These are phyloP conservation scores for Phylloporus sp. DNA, from an alignment of 768 basidiomycete genomes.

Conservation along the genomic window DNA sequence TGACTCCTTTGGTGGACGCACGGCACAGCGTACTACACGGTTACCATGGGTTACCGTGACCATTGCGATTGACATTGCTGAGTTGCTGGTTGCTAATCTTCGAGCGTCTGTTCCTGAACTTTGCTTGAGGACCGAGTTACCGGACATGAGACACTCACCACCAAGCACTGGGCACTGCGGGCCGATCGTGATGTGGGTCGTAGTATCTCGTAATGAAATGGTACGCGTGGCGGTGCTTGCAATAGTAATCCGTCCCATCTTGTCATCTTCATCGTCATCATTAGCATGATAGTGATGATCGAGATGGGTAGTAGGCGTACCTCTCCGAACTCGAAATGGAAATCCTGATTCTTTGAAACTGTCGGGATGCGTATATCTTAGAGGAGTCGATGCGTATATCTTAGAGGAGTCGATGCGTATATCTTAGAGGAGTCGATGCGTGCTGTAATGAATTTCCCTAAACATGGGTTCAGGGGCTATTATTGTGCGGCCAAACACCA, in stretches of 20 bases:
- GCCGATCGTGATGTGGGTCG: slow-evolving; percentile 2
- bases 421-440: background rate
- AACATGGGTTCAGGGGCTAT: background rate
- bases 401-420: background rate
- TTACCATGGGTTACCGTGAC: background rate
- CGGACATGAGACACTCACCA: background rate
- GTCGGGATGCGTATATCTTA: background rate
- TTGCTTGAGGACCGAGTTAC: background rate
- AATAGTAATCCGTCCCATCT: background rate
- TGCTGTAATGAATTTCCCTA: background rate
- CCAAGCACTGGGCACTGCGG: background rate
- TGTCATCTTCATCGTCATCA: background rate
- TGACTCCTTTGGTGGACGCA: background rate
- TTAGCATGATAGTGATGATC: background rate
- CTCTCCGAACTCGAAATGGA: background rate
- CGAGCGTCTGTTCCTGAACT: background rate
- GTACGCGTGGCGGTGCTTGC: background rate
- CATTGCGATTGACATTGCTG: background rate
- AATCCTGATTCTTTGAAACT: background rate
- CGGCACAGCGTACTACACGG: background rate
- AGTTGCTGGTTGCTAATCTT: background rate
- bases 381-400: background rate
- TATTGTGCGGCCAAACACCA: background rate
- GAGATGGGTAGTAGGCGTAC: background rate
- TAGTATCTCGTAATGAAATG: background rate